Evolutionary conservation across 2,329 filamentous ascomycete species (phyloP).

Genomic region (Sporothrix mexicana): DNA sequence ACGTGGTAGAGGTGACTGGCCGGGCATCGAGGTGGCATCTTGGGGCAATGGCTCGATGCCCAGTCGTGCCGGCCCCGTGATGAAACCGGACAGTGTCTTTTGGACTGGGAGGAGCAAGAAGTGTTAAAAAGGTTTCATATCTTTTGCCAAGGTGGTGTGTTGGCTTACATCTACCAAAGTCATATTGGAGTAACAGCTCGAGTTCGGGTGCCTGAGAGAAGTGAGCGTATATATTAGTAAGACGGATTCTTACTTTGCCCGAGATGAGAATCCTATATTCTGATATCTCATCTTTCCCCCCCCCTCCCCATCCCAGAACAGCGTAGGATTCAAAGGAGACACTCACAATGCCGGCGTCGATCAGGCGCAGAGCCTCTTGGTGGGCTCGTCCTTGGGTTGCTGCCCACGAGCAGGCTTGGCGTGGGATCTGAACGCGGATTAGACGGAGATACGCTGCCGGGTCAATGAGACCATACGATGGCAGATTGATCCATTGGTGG

Average conservation of each 20-base stretch:
- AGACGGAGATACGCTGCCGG: conserved; percentile 16
- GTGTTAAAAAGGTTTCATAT: neutral
- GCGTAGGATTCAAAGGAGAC: neutral
- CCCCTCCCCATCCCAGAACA: neutral
- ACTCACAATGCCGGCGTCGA: conserved; percentile 29
- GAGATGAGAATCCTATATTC: neutral
- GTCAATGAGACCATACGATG: conserved; percentile 33
- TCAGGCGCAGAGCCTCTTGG: conserved; percentile 35
- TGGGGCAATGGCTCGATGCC: conserved; percentile 30
- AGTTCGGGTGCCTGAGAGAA: conserved; percentile 35
- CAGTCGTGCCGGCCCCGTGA: conserved; percentile 10
- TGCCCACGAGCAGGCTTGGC: conserved; percentile 27
- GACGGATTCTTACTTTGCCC: neutral
- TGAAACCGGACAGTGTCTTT: conserved; percentile 35
- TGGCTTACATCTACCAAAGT: conserved; percentile 36
- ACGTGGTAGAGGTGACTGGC: conserved; percentile 34
- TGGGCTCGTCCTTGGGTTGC: conserved; percentile 30
- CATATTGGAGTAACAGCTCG: conserved; percentile 34
- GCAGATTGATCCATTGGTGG: conserved; percentile 34
- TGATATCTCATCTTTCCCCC: no score
- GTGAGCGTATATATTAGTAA: neutral
- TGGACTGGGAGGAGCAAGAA: conserved; percentile 28
- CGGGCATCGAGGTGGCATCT: conserved; percentile 18
- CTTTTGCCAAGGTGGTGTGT: neutral
- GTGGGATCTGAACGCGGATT: conserved; percentile 17